Evolutionary conservation across 2,329 filamentous ascomycete species (phyloP), one percentile per base, ranked within the genome.

Genomic region (Pezicula carpinea): DNA sequence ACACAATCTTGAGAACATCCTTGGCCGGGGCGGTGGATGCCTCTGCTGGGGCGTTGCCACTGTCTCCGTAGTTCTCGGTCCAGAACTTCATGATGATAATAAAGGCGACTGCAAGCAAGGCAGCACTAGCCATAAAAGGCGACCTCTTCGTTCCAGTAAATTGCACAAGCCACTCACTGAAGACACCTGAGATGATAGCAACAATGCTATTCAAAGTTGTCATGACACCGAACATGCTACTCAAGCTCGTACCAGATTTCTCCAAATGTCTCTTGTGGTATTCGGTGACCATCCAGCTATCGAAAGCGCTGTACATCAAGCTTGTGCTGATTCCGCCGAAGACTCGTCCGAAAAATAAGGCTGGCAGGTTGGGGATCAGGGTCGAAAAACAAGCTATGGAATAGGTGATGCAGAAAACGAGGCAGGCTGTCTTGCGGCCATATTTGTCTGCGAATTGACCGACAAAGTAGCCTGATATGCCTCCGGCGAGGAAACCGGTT

Each of bases 271-370:
- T 63, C 35, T 67, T 64, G 41, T 77, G 72, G 55, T 72, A 82
- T 55, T 82, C 77, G 39, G 75, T 71, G 22, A 82, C 72, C 68
- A 82, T 76, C 78, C 79, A 83, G 54, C 74, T 77, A 60, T 83
- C 78, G 52, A 82, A 81, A 5, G 73, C 75, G 36, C 71, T 78
- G 65, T 77, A 82, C 23, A 82, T 67, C 34, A 82, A 61, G 21
- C 76, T 79, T 29, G 77, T 76, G 22, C 71, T 73, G 39, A 82
- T 50, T 0, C 79, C 79, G 18, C 76, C 77, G 4, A 80, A 67
- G 1, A 76, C 60, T 41, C 79, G 68, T 11, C 79, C 79, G 1
- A 69, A 46, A 44, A 80, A 74, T 5, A 83, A 64, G 10, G 77
- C 43, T 4, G 63, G 59, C 1, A 72, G 47, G 33, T 63, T 58